Base-by-base conservation (phyloP, 2,329 filamentous ascomycete genomes). In the Penicillium sp. region DNA sequence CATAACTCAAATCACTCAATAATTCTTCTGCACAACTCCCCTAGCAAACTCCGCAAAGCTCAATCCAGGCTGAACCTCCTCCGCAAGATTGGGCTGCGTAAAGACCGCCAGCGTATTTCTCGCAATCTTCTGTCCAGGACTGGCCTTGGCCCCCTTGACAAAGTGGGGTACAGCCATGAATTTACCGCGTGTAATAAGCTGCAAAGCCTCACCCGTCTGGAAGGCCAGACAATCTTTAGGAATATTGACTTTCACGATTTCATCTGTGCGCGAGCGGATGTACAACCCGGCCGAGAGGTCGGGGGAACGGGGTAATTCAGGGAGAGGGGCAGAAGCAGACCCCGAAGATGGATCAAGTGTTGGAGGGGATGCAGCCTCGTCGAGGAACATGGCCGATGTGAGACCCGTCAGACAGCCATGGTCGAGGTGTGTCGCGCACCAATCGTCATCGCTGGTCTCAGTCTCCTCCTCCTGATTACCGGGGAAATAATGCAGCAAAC, bases 121-220 rank as follows among this genome's bases (percentile, higher is more conserved):
- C 27, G 88, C 89, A 56, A 92, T 81, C 27, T 77, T 76, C 32
- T 53, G 42, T 5, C 55, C 54, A 2, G 77, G 78, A 13, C 74
- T 76, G 53, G 79, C 70, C 60, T 83, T 80, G 4, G 88, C 86
- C 0, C 92, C 93, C 61, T 88, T 82, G 8, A 99, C 94, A 72
- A 96, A 97, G 78, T 99, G 94, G 61, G 94, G 93, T 57, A 97
- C 94, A 1, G 94, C 94, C 74, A 88, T 90, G 79, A 99, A 96
- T 67, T 84, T 86, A 9, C 94, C 94, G n/a, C 83, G 79, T 0
- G 93, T 97, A 69, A 99, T 97, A 54, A 90, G 81, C 75, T 97
- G 88, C 47, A 99, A 78, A 0, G 93, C 88, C 76, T 97, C 91
- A 2, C 93, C 94, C 0, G 93, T 99, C 78, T 99, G 93, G 71